phyloP scores from a whole-genome alignment of 768 basidiomycete genomes.

The Lactifluus echinatus region DNA sequence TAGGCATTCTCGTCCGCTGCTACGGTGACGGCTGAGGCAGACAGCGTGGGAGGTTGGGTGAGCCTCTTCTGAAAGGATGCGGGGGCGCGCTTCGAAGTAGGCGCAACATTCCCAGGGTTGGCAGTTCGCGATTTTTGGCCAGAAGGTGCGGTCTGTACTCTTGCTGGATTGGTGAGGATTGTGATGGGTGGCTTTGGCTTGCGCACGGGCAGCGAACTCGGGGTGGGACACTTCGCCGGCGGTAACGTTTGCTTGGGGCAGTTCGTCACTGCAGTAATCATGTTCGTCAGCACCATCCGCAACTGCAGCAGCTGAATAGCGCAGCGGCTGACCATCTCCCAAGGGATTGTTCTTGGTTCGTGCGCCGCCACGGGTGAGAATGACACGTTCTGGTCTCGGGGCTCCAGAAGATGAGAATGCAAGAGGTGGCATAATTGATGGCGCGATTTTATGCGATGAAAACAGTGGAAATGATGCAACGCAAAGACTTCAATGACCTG shows the following conservation, averaged over 20 bases:
- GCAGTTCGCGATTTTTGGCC: not conserved
- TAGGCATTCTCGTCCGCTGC: not conserved
- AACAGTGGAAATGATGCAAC: not conserved
- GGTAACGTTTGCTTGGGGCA: not conserved
- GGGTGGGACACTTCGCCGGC: not conserved
- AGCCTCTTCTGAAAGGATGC: not conserved
- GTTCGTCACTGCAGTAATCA: not conserved
- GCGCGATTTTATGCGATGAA: not conserved
- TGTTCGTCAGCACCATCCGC: not conserved
- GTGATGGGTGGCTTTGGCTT: not conserved
- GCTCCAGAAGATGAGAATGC: not conserved
- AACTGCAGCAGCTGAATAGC: not conserved
- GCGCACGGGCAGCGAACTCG: not conserved
- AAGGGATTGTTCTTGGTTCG: not conserved
- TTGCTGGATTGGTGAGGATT: not conserved
- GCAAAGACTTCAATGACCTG: not conserved
- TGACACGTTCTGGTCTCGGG: not conserved
- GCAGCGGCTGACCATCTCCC: constrained; percentile 2
- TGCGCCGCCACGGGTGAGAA: not conserved
- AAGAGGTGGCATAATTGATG: not conserved
- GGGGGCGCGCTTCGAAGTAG: too few species aligned
- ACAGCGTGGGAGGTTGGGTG: not conserved
- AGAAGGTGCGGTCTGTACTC: not conserved
- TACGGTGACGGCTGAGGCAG: not conserved
- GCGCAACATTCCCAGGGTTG: not conserved